phyloP scores from a whole-genome alignment of 1,284 basidiomycete species.

The Ceratobasidium sp. region DNA sequence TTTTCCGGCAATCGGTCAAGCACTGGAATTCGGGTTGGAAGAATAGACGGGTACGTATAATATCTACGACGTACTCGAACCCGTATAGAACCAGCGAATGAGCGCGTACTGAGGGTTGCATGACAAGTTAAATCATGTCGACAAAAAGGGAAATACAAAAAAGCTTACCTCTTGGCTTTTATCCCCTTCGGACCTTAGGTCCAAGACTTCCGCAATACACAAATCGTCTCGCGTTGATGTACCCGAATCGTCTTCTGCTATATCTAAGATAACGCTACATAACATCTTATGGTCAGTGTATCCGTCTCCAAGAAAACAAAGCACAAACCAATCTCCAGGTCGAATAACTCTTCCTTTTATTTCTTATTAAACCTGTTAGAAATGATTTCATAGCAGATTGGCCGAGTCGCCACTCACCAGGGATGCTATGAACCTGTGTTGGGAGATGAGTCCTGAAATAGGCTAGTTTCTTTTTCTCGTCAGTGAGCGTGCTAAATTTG shows the following conservation, averaged over 20 bases:
- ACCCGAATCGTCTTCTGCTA: slow-evolving; percentile 28
- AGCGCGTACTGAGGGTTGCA: neutral
- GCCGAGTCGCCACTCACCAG: slow-evolving; percentile 13
- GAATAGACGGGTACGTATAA: neutral
- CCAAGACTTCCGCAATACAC: slow-evolving; percentile 24
- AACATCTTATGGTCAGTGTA: neutral
- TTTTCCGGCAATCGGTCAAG: neutral
- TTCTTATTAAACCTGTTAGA: neutral
- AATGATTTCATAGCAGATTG: neutral
- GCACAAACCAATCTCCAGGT: slow-evolving; percentile 12
- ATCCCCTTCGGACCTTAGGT: slow-evolving; percentile 1
- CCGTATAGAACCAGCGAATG: slow-evolving; percentile 33
- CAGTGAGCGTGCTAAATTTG: neutral
- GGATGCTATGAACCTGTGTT: neutral
- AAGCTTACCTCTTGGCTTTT: slow-evolving; percentile 11
- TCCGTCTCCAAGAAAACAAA: neutral
- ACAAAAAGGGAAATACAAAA: neutral
- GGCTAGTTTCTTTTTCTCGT: slow-evolving; percentile 19
- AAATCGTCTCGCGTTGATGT: slow-evolving; percentile 20
- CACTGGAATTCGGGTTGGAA: neutral
- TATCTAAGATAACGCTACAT: slow-evolving; percentile 22
- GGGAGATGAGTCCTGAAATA: slow-evolving; percentile 19
- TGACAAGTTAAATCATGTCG: neutral
- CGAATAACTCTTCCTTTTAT: slow-evolving; percentile 9
- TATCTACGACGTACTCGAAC: neutral